phyloP scores from a whole-genome alignment of 106 monocot genomes.

The Posidonia australis region DNA sequence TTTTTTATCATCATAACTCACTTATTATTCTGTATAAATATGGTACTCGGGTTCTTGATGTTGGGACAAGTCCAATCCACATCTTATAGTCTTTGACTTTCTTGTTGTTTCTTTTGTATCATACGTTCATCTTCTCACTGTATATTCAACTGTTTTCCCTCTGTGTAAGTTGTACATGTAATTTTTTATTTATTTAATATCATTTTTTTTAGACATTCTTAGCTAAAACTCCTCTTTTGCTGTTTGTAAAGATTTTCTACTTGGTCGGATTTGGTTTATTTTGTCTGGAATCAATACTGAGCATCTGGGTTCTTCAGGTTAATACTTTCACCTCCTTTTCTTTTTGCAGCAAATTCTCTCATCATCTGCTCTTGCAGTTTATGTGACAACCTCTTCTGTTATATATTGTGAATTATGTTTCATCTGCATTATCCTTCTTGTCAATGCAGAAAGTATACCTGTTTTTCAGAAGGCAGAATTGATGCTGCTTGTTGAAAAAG shows the following conservation, averaged over 20 bases:
- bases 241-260: slow-evolving; percentile 18
- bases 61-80: too few relatives aligned
- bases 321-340: not conserved
- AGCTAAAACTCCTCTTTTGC: not conserved
- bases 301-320: slow-evolving; percentile 27
- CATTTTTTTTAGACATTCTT: not conserved
- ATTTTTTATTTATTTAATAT: not conserved
- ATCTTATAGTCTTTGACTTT: too few relatives aligned
- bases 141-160: too few relatives aligned
- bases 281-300: slow-evolving; percentile 21
- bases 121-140: too few relatives aligned
- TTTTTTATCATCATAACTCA: not conserved
- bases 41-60: too few relatives aligned
- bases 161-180: too few relatives aligned
- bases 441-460: slow-evolving; percentile 54
- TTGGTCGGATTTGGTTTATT: slow-evolving; percentile 27
- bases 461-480: slow-evolving; percentile 55
- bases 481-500: not conserved
- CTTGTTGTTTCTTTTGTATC: too few relatives aligned
- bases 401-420: not conserved
- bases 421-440: not conserved
- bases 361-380: not conserved
- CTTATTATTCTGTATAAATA: not conserved
- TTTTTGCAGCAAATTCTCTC: not conserved
- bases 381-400: not conserved